Conservation (phyloP, 2,329 filamentous ascomycete species). For the Diplodia mutila region DNA sequence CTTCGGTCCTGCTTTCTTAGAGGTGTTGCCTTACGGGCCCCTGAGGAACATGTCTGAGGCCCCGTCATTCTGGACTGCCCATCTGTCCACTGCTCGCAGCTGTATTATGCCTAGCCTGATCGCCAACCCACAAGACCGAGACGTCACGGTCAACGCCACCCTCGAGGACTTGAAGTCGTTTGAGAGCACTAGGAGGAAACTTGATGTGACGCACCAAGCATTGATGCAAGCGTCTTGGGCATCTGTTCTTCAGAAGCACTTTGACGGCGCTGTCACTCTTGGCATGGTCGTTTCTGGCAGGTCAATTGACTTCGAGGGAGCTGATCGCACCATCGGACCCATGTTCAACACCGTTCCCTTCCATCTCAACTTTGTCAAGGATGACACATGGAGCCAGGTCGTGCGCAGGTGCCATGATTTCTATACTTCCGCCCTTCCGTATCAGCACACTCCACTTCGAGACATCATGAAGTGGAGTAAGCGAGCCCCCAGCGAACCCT, state of each 20-base stretch:
- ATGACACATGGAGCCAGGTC: conserved; percentile 62
- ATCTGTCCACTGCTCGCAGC: conserved; percentile 50
- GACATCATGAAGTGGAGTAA: conserved; percentile 80
- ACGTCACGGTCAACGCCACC: conserved; percentile 33
- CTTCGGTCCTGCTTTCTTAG: conserved; percentile 62
- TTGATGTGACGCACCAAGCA: conserved; percentile 78
- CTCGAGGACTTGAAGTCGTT: conserved; percentile 53
- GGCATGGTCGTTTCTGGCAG: conserved; percentile 82
- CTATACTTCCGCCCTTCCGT: conserved; percentile 68
- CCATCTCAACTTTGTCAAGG: conserved; percentile 51
- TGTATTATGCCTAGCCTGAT: conserved; percentile 36
- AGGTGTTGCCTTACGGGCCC: conserved; percentile 71
- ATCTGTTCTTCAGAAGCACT: conserved; percentile 60
- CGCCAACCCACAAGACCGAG: conserved; percentile 30
- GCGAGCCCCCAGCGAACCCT: conserved; percentile 52
- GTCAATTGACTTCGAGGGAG: conserved; percentile 66
- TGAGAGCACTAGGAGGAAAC: conserved; percentile 54
- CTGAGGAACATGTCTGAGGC: conserved; percentile 56
- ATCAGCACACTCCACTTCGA: conserved; percentile 78
- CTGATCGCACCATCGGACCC: conserved; percentile 74
- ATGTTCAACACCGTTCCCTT: conserved; percentile 90
- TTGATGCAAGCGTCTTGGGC: conserved; percentile 77
- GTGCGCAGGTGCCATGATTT: conserved; percentile 70
- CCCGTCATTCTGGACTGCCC: conserved; percentile 68
- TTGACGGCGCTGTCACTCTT: conserved; percentile 57